Percentiles rank a stretch among this genome's conserved stretches.
Conservation (phyloP, 495 filamentous ascomycete species). For the Chaetomium fimeti region DNA sequence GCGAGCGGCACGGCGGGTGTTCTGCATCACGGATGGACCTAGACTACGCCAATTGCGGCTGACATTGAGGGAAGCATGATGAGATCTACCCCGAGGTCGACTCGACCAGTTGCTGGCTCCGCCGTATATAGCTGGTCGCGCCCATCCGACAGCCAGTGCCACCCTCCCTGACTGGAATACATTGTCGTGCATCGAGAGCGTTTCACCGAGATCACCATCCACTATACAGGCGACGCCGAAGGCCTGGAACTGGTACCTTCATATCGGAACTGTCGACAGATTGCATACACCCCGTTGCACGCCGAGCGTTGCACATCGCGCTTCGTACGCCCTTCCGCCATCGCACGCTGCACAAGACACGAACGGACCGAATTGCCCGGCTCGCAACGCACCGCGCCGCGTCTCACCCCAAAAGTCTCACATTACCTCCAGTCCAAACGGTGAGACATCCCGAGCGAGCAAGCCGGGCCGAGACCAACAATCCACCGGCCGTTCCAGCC, state of each 20-base stretch:
- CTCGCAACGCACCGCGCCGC: slow-evolving; percentile 9
- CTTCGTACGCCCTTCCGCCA: background rate
- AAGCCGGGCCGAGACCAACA: background rate
- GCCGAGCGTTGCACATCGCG: slow-evolving; percentile 8
- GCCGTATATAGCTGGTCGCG: slow-evolving; percentile 7
- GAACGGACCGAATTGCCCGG: slow-evolving; percentile 15
- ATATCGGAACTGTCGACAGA: background rate
- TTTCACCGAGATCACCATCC: slow-evolving; percentile 5
- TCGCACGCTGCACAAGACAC: background rate
- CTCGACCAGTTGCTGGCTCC: background rate
- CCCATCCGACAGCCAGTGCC: background rate
- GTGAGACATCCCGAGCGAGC: slow-evolving; percentile 6
- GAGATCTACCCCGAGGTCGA: background rate
- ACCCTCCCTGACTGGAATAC: slow-evolving; percentile 8
- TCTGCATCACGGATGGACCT: slow-evolving; percentile 3
- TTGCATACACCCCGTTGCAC: background rate
- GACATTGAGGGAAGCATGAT: background rate
- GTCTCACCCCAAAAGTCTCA: slow-evolving; percentile 3
- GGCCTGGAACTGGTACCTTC: background rate
- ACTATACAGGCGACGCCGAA: background rate
- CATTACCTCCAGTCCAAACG: no score
- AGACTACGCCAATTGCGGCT: background rate
- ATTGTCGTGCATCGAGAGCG: background rate
- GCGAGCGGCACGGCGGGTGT: slow-evolving; percentile 13
- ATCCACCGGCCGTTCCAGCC: background rate